Evolutionary conservation across 768 basidiomycete species (phyloP).

Genomic region (Pulveroboletus frians): DNA sequence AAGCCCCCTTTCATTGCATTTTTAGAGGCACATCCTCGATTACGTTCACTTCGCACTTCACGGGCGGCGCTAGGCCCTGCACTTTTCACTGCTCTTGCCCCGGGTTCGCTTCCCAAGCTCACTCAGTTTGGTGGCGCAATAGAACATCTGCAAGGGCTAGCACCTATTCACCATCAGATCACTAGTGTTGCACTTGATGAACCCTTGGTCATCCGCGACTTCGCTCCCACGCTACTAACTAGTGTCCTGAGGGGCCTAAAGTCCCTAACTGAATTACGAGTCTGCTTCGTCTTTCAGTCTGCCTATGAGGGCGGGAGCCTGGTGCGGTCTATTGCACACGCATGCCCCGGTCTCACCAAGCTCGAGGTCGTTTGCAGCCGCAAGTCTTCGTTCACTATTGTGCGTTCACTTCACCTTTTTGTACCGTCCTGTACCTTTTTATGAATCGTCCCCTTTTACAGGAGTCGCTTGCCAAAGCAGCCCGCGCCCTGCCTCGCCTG

Average conservation of each 20-base stretch:
- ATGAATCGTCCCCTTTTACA: conserved; percentile 2
- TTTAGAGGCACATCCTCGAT: conserved; percentile 56
- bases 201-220: conserved; percentile 60
- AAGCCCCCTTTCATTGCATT: conserved; percentile 62
- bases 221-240: conserved; percentile 57
- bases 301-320: conserved; percentile 71
- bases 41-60: conserved; percentile 50
- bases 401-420: conserved; percentile 27
- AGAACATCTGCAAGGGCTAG: conserved; percentile 59
- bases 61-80: conserved; percentile 48
- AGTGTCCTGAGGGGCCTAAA: conserved; percentile 54
- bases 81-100: conserved; percentile 47
- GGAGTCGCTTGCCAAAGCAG: conserved; percentile 50
- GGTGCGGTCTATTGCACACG: conserved; percentile 58
- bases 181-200: conserved; percentile 60
- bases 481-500: conserved; percentile 58
- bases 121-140: conserved; percentile 63
- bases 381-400: conserved; percentile 70
- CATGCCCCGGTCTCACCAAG: conserved; percentile 60
- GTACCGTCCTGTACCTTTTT: background rate
- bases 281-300: conserved; percentile 65
- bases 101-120: conserved; percentile 43
- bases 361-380: conserved; percentile 63
- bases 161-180: conserved; percentile 42
- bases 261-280: conserved; percentile 52